Base-by-base conservation (phyloP, 2,329 filamentous ascomycete genomes). In the Curvularia lunata region DNA sequence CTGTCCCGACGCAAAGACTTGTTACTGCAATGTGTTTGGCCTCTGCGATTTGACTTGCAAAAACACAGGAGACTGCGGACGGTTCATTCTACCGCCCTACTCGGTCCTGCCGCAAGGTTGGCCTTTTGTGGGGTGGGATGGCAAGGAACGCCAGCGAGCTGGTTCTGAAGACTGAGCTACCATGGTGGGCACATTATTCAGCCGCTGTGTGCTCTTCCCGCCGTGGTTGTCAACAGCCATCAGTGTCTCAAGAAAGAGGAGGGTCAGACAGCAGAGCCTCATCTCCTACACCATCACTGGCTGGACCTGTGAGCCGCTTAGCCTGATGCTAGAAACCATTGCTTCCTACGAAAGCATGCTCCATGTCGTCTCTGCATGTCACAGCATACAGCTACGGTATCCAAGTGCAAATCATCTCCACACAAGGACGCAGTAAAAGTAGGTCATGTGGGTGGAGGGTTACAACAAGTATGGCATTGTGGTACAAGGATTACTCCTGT, bases 1-100 rank as follows among this genome's bases (percentile, higher is more conserved):
- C 64, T 91, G 88, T 63, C 88, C 88, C 0, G 77, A 79, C 18
- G 85, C 85, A 1, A 75, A 79, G 45, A 82, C 85, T 8, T 90
- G 88, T 70, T 90, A 90, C 71, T 90, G 88, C 75, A 84, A 87
- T 40, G 81, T 86, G 16, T 91, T 87, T 65, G 87, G 87, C 0
- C 65, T 88, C 25, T 91, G 88, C 72, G 64, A 81, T 53, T 63
- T 85, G 16, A 64, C 75, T 0, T 80, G 78, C 46, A 63, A 66
- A 12, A 71, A 77, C 1, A 69, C 77, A 18, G 76, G 79, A 21
- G 79, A 78, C 25, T 90, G 88, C 67, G 75, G 81, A 2, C 82
- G 85, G 55, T 90, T 89, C 68, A 77, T 76, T 2, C 78, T 89
- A 6, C 87, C 88, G 2, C 82, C 80, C 0, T 88, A 75, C 61